Conservation (phyloP, 2,329 filamentous ascomycete species). For the Aureobasidium sp. region DNA sequence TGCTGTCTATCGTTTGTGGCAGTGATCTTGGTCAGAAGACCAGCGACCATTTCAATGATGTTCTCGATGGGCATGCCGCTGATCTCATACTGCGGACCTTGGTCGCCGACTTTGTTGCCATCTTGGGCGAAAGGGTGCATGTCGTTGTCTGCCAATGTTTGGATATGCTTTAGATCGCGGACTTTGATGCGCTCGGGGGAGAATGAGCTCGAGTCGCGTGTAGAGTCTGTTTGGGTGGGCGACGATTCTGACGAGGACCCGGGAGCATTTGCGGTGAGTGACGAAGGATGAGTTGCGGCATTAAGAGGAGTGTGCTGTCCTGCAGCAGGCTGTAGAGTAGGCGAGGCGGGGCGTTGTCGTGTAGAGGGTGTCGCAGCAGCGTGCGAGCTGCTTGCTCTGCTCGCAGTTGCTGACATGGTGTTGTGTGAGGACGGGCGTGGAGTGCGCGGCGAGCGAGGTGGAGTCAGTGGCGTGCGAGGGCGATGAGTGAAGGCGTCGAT, state of each 20-base stretch:
- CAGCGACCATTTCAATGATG: constrained; percentile 98
- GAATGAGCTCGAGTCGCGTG: constrained; percentile 27
- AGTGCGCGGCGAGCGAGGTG: constrained; percentile 11
- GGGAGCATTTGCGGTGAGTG: constrained; percentile 19
- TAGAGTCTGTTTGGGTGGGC: constrained; percentile 24
- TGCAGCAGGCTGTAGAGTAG: constrained; percentile 6
- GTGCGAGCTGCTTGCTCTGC: constrained; percentile 16
- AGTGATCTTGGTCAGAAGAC: constrained; percentile 91
- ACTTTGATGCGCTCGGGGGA: constrained; percentile 63
- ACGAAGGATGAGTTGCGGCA: not conserved
- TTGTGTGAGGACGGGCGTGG: not conserved
- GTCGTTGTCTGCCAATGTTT: constrained; percentile 77
- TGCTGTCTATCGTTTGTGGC: constrained; percentile 93
- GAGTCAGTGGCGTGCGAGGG: constrained; percentile 24
- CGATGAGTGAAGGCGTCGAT: constrained; percentile 69
- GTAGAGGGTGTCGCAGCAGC: not conserved
- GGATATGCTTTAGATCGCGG: constrained; percentile 83
- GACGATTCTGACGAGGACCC: constrained; percentile 37
- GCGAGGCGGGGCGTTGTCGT: constrained; percentile 3
- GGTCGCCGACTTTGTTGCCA: constrained; percentile 33
- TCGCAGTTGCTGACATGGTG: constrained; percentile 18
- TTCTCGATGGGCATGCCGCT: constrained; percentile 95
- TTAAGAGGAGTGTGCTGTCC: constrained; percentile 9
- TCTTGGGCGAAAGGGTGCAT: constrained; percentile 51
- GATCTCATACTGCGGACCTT: constrained; percentile 74